Evolutionary conservation across 2,329 filamentous ascomycete species (phyloP), one percentile per base, ranked within the genome.

Genomic region (Penicillium italicum): DNA sequence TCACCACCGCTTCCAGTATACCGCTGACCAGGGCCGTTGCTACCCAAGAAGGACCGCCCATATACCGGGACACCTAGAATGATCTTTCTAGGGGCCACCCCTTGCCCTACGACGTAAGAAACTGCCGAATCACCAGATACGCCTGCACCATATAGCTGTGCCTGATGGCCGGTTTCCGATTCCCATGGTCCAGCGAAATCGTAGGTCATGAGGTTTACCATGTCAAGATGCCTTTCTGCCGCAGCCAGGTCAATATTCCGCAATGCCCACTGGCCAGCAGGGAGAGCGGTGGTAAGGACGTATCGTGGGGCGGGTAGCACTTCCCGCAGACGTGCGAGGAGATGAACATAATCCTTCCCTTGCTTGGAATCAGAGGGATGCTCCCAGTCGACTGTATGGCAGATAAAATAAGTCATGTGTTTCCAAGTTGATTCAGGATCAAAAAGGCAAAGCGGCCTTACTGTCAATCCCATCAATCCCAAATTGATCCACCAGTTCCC

Each of bases 161-260:
- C 84, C 52, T 93, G 90, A 69, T 93, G 88, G 7, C 89, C 89
- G 43, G 83, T 84, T 55, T 81, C 81, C 30, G 77, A 69, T 1
- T 82, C 83, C 89, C 89, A 92, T 4, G 83, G 78, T 1, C 89
- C 89, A 26, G 82, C 85, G 67, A 92, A 89, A 71, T 94, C 89
- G 72, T 91, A 94, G 1, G 89, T 83, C 82, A 88, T 90, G 34
- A 94, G 76, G 70, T 93, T 93, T 70, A 94, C 76, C 59, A 86
- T 81, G 71, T 93, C 88, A 34, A 94, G 78, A 62, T 89, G 85
- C 43, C 82, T 75, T 47, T 86, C 80, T 11, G 86, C 83, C 54
- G 79, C 76, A 22, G 72, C 75, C 11, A 93, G 76, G 67, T 91
- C 83, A 68, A 93, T 88, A 66, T 87, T 80, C 63, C 84, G 82